phyloP scores from a whole-genome alignment of 106 monocot species.

The Chionographis japonica region DNA sequence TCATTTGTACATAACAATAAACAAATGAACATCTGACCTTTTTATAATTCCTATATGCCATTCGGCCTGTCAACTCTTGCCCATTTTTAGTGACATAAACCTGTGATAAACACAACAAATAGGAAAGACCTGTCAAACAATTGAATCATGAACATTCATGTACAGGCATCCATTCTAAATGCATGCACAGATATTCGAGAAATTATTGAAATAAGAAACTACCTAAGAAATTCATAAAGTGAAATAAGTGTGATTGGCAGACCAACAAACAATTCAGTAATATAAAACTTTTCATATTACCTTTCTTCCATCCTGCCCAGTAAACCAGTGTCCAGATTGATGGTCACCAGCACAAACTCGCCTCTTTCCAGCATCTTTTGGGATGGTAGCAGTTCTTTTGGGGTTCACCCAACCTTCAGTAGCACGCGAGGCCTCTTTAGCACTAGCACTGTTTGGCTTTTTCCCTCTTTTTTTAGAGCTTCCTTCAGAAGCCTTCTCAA shows the following conservation, averaged over 20 bases:
- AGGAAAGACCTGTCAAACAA: neutral
- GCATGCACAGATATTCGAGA: neutral
- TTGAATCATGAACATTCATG: neutral
- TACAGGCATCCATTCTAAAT: neutral
- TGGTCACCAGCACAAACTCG: conserved; percentile 35
- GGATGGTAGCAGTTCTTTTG: conserved; percentile 23
- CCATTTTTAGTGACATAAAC: conserved; percentile 27
- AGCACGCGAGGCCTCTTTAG: conserved; percentile 7
- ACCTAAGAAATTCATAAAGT: too few relatives aligned
- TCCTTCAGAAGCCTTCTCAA: conserved; percentile 1
- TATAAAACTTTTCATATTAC: conserved; percentile 25
- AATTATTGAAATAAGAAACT: neutral
- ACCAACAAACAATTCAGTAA: too few relatives aligned
- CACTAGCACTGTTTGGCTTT: conserved; percentile 12
- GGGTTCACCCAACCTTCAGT: conserved; percentile 42
- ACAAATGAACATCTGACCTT: conserved; percentile 2
- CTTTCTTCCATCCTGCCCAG: conserved; percentile 79
- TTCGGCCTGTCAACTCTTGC: conserved; percentile 21
- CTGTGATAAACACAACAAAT: conserved; percentile 2
- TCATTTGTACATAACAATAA: neutral
- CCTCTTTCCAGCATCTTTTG: conserved; percentile 68
- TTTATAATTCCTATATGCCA: conserved; percentile 18
- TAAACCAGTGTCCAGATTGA: conserved; percentile 78
- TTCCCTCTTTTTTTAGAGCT: conserved; percentile 20
- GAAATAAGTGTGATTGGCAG: too few relatives aligned